Percentiles rank a stretch among this genome's conserved stretches.
phyloP scores from a whole-genome alignment of 228 moss, liverwort and hornwort genomes.

The Sphagnum magellanicum region DNA sequence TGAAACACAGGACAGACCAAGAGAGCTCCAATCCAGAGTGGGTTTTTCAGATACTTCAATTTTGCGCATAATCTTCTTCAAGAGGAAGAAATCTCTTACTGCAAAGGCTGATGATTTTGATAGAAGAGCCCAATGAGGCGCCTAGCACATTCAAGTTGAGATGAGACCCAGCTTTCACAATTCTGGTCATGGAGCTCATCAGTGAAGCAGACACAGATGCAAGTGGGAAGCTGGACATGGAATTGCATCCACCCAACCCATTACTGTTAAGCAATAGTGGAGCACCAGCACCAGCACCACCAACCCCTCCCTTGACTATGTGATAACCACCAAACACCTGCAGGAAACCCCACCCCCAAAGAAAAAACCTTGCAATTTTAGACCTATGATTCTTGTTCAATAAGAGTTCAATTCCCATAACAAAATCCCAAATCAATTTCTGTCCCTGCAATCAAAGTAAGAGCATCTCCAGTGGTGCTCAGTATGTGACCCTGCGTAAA shows the following conservation, averaged over 20 bases:
- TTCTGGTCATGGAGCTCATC: slow-evolving; percentile 29
- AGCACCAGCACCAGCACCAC: slow-evolving; percentile 6
- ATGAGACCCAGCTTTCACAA: slow-evolving; percentile 41
- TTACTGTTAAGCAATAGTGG: slow-evolving; percentile 2
- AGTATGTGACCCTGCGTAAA: no score
- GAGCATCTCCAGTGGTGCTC: no score
- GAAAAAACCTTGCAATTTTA: not conserved
- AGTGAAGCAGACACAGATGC: slow-evolving; percentile 35
- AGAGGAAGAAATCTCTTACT: slow-evolving; percentile 43
- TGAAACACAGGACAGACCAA: not conserved
- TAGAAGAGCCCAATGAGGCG: slow-evolving; percentile 68
- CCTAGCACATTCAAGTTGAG: slow-evolving; percentile 66
- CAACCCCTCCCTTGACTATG: slow-evolving; percentile 8
- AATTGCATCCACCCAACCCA: slow-evolving; percentile 5
- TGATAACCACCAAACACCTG: slow-evolving; percentile 20
- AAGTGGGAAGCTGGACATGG: slow-evolving; percentile 30
- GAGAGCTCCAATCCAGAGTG: no score
- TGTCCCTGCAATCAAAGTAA: no score
- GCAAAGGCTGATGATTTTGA: slow-evolving; percentile 88
- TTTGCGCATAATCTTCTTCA: no score
- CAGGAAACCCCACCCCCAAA: not conserved
- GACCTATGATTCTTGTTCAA: not conserved
- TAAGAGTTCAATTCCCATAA: not conserved
- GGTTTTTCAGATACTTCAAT: no score
- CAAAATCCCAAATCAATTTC: no score